Base-by-base conservation (phyloP, 2,329 filamentous ascomycete species). In the Colletotrichum sp. region DNA sequence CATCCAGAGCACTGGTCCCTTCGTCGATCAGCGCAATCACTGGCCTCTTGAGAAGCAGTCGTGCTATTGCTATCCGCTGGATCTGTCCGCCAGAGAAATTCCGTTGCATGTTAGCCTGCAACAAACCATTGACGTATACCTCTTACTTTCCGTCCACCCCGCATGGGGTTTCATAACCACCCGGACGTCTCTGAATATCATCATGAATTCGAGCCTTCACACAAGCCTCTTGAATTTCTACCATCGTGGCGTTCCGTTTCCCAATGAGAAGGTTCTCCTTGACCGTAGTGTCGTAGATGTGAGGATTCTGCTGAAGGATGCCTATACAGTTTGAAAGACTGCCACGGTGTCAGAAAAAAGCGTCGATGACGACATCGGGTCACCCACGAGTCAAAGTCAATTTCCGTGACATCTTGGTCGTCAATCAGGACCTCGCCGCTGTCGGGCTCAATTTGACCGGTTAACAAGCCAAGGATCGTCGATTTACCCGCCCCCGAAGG, bases 311-410 rank as follows among this genome's bases (percentile, higher is more conserved):
- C 18, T 55, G 3, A 21, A 55, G 48, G 48, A 55, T 21, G 8
- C 48, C 48, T 12, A 55, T 24, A 24, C 3, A 5, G 18, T 12
- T 55, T 21, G n/a, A 21, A 55, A 55, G 48, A 55, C 48, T 55
- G 3, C 18, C 1, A 24, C 2, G 8, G 8, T 10, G 30, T 32
- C 9, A 32, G 43, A n/a, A n/a, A 48, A 48, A 48, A 48, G 43
- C 43, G 14, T 5, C 2, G 5, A 16, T n/a, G 8, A 3, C 2
- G 43, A 48, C 0, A 48, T 8, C 2, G 5, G 3, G 18, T 48
- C 4, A n/a, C 43, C 4, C 3, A 48, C 5, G 4, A 48, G n/a
- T 52, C 7, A 52, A 52, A 52, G 16, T n/a, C 2, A 12, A 52
- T 52, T 52, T 52, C 24, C 2, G 7, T 55, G n/a, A 55, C 5